A percentile compares a stretch with the other conserved stretches of the same genome.
Evolutionary conservation across 2,329 filamentous ascomycete genomes (phyloP).

Genomic region (Colletotrichum trifolii): DNA sequence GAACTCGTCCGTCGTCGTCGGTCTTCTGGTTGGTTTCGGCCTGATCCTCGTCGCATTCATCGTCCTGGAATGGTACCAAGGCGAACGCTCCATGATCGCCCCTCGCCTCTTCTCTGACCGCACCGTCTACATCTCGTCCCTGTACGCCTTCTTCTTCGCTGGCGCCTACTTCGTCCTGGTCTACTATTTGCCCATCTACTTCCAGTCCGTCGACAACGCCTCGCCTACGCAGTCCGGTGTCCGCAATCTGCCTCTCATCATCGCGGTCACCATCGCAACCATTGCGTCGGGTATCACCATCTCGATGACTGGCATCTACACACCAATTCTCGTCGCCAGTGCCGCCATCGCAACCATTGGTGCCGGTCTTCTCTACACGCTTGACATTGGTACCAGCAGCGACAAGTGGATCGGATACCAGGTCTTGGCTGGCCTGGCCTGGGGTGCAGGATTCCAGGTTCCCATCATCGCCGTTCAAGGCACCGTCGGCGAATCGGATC

Average conservation of each 20-base stretch:
- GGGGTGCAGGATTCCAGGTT: constrained; percentile 58
- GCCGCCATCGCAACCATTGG: constrained; percentile 55
- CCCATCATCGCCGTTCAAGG: constrained; percentile 63
- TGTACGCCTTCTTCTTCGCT: constrained; percentile 55
- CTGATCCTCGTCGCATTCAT: constrained; percentile 49
- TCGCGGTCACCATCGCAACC: constrained; percentile 55
- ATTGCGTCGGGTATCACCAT: constrained; percentile 53
- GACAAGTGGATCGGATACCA: constrained; percentile 65
- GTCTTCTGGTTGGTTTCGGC: constrained; percentile 54
- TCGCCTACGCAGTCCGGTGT: constrained; percentile 54
- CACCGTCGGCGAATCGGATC: constrained; percentile 52
- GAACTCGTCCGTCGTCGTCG: constrained; percentile 54
- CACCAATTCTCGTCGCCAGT: constrained; percentile 58
- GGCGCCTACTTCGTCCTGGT: constrained; percentile 57
- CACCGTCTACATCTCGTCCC: constrained; percentile 50
- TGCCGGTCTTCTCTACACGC: constrained; percentile 55
- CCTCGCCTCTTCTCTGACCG: constrained; percentile 52
- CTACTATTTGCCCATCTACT: constrained; percentile 61
- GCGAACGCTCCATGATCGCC: constrained; percentile 58
- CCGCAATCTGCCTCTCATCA: constrained; percentile 56
- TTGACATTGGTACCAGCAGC: constrained; percentile 50
- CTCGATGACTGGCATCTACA: constrained; percentile 53
- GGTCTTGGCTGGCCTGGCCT: constrained; percentile 60
- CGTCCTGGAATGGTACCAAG: constrained; percentile 52
- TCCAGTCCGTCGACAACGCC: constrained; percentile 54